Percentiles rank a stretch among this genome's conserved stretches.
Evolutionary conservation across 768 basidiomycete species (phyloP).

Genomic region (Hydnum rufescens): DNA sequence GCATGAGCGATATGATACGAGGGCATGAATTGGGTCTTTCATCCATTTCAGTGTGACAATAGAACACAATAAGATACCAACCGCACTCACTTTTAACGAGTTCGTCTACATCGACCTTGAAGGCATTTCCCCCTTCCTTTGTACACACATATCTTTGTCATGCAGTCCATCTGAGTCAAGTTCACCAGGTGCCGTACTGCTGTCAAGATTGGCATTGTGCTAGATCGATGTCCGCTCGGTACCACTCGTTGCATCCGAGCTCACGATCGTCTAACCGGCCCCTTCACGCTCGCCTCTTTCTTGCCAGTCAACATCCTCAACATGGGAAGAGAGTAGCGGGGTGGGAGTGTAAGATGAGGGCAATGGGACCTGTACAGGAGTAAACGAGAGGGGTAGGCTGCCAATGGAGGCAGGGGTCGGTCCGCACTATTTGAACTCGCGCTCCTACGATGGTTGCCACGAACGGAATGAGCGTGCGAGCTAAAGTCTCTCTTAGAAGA

Average conservation of each 20-base stretch:
- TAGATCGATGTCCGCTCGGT: too few species aligned
- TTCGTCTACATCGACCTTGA: constrained; percentile 51
- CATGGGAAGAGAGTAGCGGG: constrained; percentile 4
- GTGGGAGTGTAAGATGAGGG: constrained; percentile 56
- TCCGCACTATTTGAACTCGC: neutral
- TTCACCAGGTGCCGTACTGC: constrained; percentile 53
- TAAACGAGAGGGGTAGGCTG: constrained; percentile 57
- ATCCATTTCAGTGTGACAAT: constrained; percentile 8
- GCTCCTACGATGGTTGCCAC: neutral
- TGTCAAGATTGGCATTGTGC: constrained; percentile 49
- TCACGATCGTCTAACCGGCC: constrained; percentile 53
- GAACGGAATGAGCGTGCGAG: neutral
- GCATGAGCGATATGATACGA: constrained; percentile 11
- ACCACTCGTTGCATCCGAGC: constrained; percentile 14
- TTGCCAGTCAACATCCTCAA: constrained; percentile 19
- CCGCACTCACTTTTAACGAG: constrained; percentile 60
- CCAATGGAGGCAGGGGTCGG: constrained; percentile 4
- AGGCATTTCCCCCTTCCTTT: constrained; percentile 18
- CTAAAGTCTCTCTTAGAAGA: constrained; percentile 13
- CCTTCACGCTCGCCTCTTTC: constrained; percentile 5
- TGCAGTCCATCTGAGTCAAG: constrained; percentile 35
- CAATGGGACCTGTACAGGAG: constrained; percentile 53
- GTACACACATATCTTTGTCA: constrained; percentile 11
- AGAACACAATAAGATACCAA: neutral
- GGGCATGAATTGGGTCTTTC: constrained; percentile 11